A percentile compares a stretch with the other conserved stretches of the same genome.
Conservation (phyloP, 2,329 filamentous ascomycete species). For the Fusarium duplospermum region DNA sequence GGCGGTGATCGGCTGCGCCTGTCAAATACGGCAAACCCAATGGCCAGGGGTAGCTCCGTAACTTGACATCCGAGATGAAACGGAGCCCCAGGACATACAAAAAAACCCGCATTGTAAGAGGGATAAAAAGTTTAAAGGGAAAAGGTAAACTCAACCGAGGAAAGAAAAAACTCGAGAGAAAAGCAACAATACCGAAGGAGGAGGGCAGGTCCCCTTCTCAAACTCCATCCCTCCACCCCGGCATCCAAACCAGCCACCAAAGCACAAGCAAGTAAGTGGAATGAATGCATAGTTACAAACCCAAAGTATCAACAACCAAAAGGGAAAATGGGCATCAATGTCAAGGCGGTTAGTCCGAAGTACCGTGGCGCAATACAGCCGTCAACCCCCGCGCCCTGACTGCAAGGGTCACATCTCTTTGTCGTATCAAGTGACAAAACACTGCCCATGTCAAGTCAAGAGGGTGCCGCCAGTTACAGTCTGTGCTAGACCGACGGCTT, state of each 20-base stretch:
- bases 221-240: slow-evolving; percentile 28
- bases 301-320: slow-evolving; percentile 10
- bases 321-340: slow-evolving; percentile 5
- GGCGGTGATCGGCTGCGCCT: too few species aligned
- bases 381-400: slow-evolving; percentile 17
- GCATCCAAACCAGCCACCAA: slow-evolving; percentile 25
- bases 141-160: slow-evolving; percentile 1
- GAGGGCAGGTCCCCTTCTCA: slow-evolving; percentile 7
- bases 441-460: not conserved
- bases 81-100: slow-evolving; percentile 13
- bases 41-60: too few species aligned
- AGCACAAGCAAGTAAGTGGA: slow-evolving; percentile 13
- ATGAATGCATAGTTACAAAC: not conserved
- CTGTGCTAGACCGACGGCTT: not conserved
- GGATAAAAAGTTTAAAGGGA: slow-evolving; percentile 17
- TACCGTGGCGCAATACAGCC: slow-evolving; percentile 18
- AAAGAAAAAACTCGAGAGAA: slow-evolving; percentile 9
- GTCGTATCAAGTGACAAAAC: not conserved
- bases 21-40: too few species aligned
- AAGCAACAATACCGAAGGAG: slow-evolving; percentile 5
- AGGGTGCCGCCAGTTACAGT: not conserved
- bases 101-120: slow-evolving; percentile 14
- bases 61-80: not conserved
- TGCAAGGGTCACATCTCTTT: slow-evolving; percentile 13
- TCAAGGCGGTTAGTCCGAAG: not conserved